These are phyloP conservation scores for Tulasnella sp. DNA, from an alignment of 768 basidiomycete genomes.

Conservation along the genomic window DNA sequence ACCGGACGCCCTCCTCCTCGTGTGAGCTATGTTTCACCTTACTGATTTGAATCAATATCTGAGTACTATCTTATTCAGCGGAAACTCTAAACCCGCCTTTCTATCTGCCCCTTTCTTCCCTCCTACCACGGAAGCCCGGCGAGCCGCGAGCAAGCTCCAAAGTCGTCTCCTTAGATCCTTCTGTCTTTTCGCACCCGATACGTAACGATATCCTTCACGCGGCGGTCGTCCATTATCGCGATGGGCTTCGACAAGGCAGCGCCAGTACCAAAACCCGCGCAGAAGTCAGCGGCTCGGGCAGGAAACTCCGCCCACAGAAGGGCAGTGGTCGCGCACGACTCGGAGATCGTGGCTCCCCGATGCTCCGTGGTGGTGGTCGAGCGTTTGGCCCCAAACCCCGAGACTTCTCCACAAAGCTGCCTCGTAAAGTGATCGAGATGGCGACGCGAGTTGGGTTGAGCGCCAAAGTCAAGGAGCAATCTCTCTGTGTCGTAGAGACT, in stretches of 20 bases:
- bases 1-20: too few species aligned
- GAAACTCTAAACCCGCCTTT: constrained; percentile 2
- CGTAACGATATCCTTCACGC: constrained; percentile 89
- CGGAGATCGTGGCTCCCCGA: constrained; percentile 78
- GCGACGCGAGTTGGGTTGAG: constrained; percentile 87
- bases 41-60: too few species aligned
- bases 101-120: constrained; percentile 19
- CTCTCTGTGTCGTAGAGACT: constrained; percentile 63
- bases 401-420: constrained; percentile 84
- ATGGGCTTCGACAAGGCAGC: constrained; percentile 83
- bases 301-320: constrained; percentile 86
- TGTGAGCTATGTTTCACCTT: too few species aligned
- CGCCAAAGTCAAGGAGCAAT: constrained; percentile 62
- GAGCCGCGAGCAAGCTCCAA: constrained; percentile 8
- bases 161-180: constrained; percentile 31
- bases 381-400: constrained; percentile 87
- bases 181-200: constrained; percentile 77
- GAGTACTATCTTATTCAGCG: too few species aligned
- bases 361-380: constrained; percentile 83
- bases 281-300: constrained; percentile 81
- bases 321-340: constrained; percentile 83
- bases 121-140: constrained; percentile 15
- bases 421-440: constrained; percentile 87
- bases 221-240: constrained; percentile 79
- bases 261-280: constrained; percentile 85